Evolutionary conservation across 2,329 filamentous ascomycete species (phyloP), one percentile per base, ranked within the genome.

Genomic region (Colletotrichum aenigma): DNA sequence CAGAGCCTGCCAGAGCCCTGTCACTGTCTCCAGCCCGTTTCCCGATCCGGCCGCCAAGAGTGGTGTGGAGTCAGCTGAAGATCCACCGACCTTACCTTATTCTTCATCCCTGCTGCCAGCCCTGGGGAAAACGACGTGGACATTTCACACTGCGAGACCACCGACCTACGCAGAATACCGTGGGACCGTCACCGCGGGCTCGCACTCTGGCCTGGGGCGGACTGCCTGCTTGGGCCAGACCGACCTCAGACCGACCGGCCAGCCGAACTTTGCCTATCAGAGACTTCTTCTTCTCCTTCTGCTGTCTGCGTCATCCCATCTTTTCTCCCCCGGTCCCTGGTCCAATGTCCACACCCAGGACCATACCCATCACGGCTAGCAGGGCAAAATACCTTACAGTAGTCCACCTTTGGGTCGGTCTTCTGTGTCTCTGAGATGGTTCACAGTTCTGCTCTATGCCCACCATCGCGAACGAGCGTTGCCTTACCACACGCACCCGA

Each of bases 51-150:
- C 61, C 66, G 62, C 61, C 71, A 62, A 76, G 75, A 32, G 26
- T 65, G 56, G n/a, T 61, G 62, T 65, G 70, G 74, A 58, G 16
- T 28, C 56, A 66, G 76, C 76, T 77, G 76, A 76, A 56, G 69
- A 62, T 61, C 69, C 74, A 74, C 73, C 34, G 61, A 65, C 64
- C 70, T 76, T 75, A 76, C 74, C 74, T 75, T 75, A 66, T 77
- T 66, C 32, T 58, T 60, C 61, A 76, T 67, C 60, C 76, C 52
- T 76, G 71, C 48, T 62, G 18, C 58, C 60, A 34, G 60, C 60
- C 61, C 58, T 30, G 30, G 38, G 26, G 32, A 34, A 34, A 56
- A 34, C 26, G 21, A 26, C 34, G 66, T 48, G 66, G 30, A 69
- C 16, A 15, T 16, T 16, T 16, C 18, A 15, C 26, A 26, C 28